Base-by-base conservation (phyloP, 2,329 filamentous ascomycete species). In the Phialemoniopsis sp. region DNA sequence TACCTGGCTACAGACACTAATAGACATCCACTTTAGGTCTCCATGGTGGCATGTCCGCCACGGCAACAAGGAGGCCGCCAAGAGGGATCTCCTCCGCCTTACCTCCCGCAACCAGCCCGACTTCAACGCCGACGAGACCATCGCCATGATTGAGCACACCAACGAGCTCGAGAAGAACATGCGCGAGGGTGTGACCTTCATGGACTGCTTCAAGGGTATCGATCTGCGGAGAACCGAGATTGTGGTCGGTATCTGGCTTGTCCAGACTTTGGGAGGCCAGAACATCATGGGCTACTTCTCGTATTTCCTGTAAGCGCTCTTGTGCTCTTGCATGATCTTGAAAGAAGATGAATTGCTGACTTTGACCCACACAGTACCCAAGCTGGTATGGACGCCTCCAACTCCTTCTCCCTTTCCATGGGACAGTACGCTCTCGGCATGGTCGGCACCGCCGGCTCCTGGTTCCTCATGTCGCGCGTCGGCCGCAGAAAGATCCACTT, bases 221-320 rank as follows among this genome's bases (percentile, higher is more conserved):
- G 69, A 80, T 47, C 58, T 71, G 1, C 65, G 71, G n/a, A 62
- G 75, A 14, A 76, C 73, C 7, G 71, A 76, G 48, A 70, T 78
- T 21, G 70, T 72, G 1, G 56, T 70, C 26, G 59, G 65, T 14
- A 62, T 72, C 33, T 76, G 69, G 64, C 57, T 70, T 1, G 67
- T 73, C 12, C 70, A 74, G 47, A 67, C 66, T 1, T 59, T 72
- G 1, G 64, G 68, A 14, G 72, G 72, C 7, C 63, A 67, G 38
- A 69, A 66, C 32, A 57, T 76, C 28, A 73, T 74, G 62, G 68
- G 66, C 0, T 72, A 71, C 47, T 68, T 67, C 14, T 59, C 63
- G 7, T 72, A 71, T 46, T 72, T 72, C 47, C 51, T 62, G 41
- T 54, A 57, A 43, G 46, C 37, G 16, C 15, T 29, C n/a, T 34